Evolutionary conservation across 371 early-diverging fungal genomes (phyloP).

Genomic region (Apophysomyces trapeziformis): DNA sequence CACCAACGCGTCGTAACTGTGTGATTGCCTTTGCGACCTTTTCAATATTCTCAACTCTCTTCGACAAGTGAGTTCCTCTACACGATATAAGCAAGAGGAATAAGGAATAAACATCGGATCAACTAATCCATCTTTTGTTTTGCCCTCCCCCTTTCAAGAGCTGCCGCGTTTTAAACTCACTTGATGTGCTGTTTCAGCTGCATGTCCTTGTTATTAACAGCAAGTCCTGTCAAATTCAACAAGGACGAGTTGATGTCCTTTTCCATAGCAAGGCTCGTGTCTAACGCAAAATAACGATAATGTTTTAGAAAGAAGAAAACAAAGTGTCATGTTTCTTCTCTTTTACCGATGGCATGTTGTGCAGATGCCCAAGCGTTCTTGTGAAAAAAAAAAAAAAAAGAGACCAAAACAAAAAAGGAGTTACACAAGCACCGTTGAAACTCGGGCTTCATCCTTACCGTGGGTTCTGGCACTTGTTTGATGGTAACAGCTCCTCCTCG

Average conservation of each 20-base stretch:
- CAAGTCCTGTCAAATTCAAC: conserved; percentile 56
- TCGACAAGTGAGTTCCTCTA: conserved; percentile 36
- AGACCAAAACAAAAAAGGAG: background rate
- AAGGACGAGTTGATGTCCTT: conserved; percentile 67
- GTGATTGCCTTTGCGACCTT: conserved; percentile 52
- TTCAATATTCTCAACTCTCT: conserved; percentile 52
- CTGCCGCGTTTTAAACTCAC: conserved; percentile 26
- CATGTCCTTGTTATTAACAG: conserved; percentile 53
- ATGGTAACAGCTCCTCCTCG: conserved; percentile 63
- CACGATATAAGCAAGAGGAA: background rate
- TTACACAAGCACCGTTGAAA: background rate
- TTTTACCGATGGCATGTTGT: conserved; percentile 36
- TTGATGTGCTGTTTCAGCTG: conserved; percentile 65
- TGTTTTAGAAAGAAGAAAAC: background rate
- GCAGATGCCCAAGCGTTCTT: conserved; percentile 40
- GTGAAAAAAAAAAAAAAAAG: conserved; percentile 26
- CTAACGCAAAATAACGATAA: conserved; percentile 14
- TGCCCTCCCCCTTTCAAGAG: no score
- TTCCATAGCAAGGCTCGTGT: conserved; percentile 42
- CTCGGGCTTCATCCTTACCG: conserved; percentile 23
- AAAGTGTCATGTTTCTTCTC: background rate
- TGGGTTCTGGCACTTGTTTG: conserved; percentile 36
- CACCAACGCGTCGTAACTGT: conserved; percentile 57
- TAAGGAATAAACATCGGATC: background rate
- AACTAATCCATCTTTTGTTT: background rate